These are phyloP conservation scores for Penicillium paneum DNA, from an alignment of 2,329 filamentous ascomycete species.

Conservation along the genomic window DNA sequence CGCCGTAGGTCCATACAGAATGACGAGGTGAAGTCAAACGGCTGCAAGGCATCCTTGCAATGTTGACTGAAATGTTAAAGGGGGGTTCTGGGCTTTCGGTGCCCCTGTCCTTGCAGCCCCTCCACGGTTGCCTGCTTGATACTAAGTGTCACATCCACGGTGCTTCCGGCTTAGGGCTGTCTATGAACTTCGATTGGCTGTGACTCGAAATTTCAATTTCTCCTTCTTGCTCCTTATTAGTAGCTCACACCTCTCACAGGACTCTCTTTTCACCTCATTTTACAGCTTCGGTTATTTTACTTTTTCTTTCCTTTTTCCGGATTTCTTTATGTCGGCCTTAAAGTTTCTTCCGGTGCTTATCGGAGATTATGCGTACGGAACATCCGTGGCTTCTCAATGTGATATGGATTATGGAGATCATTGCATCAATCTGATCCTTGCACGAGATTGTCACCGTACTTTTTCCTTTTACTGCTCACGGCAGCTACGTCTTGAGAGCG, in stretches of 20 bases:
- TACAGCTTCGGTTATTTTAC: background rate
- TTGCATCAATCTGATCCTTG: background rate
- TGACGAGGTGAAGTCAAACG: slow-evolving; percentile 9
- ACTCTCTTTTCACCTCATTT: slow-evolving; percentile 6
- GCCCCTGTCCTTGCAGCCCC: slow-evolving; percentile 17
- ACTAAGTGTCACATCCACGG: slow-evolving; percentile 10
- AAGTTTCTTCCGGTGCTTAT: slow-evolving; percentile 6
- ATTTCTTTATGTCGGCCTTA: background rate
- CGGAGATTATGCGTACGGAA: background rate
- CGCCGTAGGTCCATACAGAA: background rate
- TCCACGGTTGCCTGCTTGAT: slow-evolving; percentile 27
- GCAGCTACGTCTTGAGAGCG: background rate
- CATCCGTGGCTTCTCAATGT: background rate
- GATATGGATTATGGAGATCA: background rate
- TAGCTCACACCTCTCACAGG: slow-evolving; percentile 1
- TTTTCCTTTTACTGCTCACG: background rate
- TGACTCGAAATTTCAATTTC: slow-evolving; percentile 13
- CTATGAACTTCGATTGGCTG: slow-evolving; percentile 12
- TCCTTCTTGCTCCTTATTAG: slow-evolving; percentile 13
- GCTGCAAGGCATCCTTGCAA: slow-evolving; percentile 3
- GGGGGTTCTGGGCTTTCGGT: background rate
- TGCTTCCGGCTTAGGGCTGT: slow-evolving; percentile 9
- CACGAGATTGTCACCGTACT: background rate
- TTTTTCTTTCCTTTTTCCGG: background rate
- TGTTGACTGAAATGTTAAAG: background rate